Evolutionary conservation across 2,329 filamentous ascomycete genomes (phyloP).

Genomic region (Pseudogymnoascus sp.): DNA sequence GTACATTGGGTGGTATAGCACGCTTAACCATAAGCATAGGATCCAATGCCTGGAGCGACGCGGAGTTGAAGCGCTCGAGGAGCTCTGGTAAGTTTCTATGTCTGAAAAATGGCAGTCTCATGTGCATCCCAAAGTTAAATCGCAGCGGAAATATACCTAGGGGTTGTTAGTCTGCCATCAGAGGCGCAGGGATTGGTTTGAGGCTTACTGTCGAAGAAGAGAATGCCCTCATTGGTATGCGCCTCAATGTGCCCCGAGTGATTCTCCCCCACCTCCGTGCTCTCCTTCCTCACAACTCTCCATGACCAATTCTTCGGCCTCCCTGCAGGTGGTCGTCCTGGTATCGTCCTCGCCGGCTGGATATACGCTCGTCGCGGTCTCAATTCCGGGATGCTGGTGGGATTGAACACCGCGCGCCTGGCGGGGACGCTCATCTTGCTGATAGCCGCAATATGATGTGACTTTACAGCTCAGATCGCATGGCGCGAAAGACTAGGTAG

Average conservation of each 20-base stretch:
- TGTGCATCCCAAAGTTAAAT: slow-evolving; percentile 23
- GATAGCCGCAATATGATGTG: background rate
- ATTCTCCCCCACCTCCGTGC: slow-evolving; percentile 45
- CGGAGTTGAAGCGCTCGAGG: slow-evolving; percentile 42
- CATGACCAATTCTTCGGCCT: slow-evolving; percentile 14
- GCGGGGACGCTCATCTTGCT: slow-evolving; percentile 16
- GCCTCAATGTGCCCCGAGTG: slow-evolving; percentile 76
- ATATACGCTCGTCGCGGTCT: slow-evolving; percentile 21
- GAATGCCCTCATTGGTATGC: slow-evolving; percentile 65
- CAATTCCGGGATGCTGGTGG: slow-evolving; percentile 28
- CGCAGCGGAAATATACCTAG: slow-evolving; percentile 70
- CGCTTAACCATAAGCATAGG: slow-evolving; percentile 46
- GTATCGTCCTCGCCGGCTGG: slow-evolving; percentile 12
- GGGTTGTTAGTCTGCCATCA: slow-evolving; percentile 40
- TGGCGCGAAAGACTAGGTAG: background rate
- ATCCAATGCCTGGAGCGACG: slow-evolving; percentile 43
- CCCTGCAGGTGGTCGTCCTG: slow-evolving; percentile 19
- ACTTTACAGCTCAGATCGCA: slow-evolving; percentile 1
- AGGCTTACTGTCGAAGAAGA: slow-evolving; percentile 78
- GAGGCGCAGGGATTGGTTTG: background rate
- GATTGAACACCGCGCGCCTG: slow-evolving; percentile 27
- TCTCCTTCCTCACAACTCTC: slow-evolving; percentile 32
- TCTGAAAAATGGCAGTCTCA: background rate
- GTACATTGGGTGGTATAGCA: slow-evolving; percentile 52
- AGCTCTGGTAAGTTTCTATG: slow-evolving; percentile 38